Evolutionary conservation across 2,329 filamentous ascomycete species (phyloP), one percentile per base, ranked within the genome.

Genomic region (Aspergillaceae sp.): DNA sequence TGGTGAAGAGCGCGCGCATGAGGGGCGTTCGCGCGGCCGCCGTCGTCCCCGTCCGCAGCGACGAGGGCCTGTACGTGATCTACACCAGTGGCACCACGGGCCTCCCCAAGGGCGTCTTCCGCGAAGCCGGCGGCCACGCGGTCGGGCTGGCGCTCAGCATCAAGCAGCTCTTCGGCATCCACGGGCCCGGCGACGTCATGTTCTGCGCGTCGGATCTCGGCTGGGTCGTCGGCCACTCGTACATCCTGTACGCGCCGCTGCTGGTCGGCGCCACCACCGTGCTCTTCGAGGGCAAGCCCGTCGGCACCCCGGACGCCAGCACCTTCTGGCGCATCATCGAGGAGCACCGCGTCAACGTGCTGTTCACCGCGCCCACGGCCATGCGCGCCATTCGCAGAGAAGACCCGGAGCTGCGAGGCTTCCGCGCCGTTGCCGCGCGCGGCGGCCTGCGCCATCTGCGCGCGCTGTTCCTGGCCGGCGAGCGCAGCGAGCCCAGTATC

Each of bases 231-330:
- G 87, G 87, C 2, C 82, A 89, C 61, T 85, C 82, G 4, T 96
- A 92, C 62, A 95, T 95, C 51, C 73, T 95, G 8, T 96, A 96
- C 60, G 90, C 81, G 3, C 90, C 90, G 8, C 77, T 97, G 4
- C 77, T 96, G 1, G 80, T 84, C 0, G 90, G 90, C 4, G 89
- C 90, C 2, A 83, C 89, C 1, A 94, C 88, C 0, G 79, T 96
- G 1, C 73, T 96, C 0, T 96, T 89, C 64, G 90, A 96, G 68
- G 91, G 90, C n/a, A 96, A 96, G 55, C 90, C 90, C 0, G 75
- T 95, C 8, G 89, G 89, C 4, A 95, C 89, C 0, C 90, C 90
- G 0, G 83, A 95, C 56, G 86, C 88, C 0, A 84, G 87, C 4
- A 84, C 85, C 0, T 92, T 96, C 63, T 97, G 90, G 90, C 76